Base-by-base conservation (phyloP, 306 rosid genomes). In the Ochetophila trinervis region DNA sequence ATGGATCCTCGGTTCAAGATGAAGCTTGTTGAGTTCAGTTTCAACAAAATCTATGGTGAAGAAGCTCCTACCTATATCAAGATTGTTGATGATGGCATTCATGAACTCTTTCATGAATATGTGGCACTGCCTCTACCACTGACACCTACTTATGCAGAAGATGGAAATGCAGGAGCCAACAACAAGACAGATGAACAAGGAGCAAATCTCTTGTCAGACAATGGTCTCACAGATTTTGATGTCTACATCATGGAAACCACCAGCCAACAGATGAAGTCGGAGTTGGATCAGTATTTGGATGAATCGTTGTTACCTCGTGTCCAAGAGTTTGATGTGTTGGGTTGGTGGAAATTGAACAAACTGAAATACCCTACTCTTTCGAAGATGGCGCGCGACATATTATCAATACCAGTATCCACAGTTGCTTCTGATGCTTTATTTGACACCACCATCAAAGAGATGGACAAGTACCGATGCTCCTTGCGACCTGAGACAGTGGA, bases 1-100 rank as follows among this genome's bases (percentile, higher is more conserved):
- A 84, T 93, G 96, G 97, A 93, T 81, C 98, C 98, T 55, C 85
- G 97, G 55, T 89, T 93, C 79, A 93, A 93, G 86, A 86, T 90
- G 97, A 89, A 89, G 88, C 89, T 93, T 66, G 94, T 93, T 27
- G 97, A 93, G 85, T 93, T 89, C 53, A 87, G 96, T 81, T 93
- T 93, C 88, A 75, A 93, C 45, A 87, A 85, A 78, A 69, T 90
- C 55, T 86, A 78, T 32, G 89, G 90, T 5, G 97, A 93, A 9
- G 94, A 87, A 53, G 84, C 98, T 56, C 84, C 80, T n/a, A 53
- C 57, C 10, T 81, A 56, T 78, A 79, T 90, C 70, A 89, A 78
- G 91, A 75, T 78, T 1, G 98, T 93, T 42, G 91, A 93, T 53
- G 96, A 89, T 55, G 98, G 96, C 59, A 76, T 89, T 69, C 96